Base-by-base conservation (phyloP, 768 basidiomycete species). In the Rhodotorula paludigena region DNA sequence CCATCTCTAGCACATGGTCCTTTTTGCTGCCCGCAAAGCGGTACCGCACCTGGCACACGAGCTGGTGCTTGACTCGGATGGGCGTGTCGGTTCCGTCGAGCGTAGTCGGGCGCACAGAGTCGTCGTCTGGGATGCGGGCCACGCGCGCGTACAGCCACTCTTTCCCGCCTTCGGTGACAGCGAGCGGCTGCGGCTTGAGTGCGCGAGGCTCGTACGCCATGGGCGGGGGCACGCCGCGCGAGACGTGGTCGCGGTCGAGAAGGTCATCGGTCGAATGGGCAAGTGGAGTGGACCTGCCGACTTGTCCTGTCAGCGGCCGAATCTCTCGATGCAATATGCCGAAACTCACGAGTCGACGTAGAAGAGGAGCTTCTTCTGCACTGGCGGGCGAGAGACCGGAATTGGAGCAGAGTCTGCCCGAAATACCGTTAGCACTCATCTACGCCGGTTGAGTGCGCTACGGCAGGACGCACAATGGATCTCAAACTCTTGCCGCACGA, bases 101-200 rank as follows among this genome's bases (percentile, higher is more conserved):
- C 33, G 71, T 72, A 18, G 44, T 61, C 8, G 71, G 71, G 1
- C 71, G 42, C 1, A 68, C 63, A 0, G 36, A 30, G 49, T 72
- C 64, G 45, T 72, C 71, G 42, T 68, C 64, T 5, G 71, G 71
- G 4, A 68, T 57, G 28, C 71, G 66, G 23, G 55, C 60, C 1
- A 72, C 59, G 18, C 71, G 54, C 3, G 60, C 58, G 38, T 72
- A 72, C 9, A 49, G 47, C 56, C 56, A 72, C 39, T 68, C 71
- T 30, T 72, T 51, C 1, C 60, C 60, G 32, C 44, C 59, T 5
- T n/a, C 6, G 49, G 66, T 56, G 2, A 54, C 60, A 0, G 64
- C 69, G 48, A 71, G 69, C 12, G 69, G 64, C 41, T 66, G 57
- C 1, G 69, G 64, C n/a, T 59, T 32, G 32, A 66, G 38, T 1